These are phyloP conservation scores for Picochlorum sp. DNA, from an alignment of 139 green algal species.

Conservation along the genomic window DNA sequence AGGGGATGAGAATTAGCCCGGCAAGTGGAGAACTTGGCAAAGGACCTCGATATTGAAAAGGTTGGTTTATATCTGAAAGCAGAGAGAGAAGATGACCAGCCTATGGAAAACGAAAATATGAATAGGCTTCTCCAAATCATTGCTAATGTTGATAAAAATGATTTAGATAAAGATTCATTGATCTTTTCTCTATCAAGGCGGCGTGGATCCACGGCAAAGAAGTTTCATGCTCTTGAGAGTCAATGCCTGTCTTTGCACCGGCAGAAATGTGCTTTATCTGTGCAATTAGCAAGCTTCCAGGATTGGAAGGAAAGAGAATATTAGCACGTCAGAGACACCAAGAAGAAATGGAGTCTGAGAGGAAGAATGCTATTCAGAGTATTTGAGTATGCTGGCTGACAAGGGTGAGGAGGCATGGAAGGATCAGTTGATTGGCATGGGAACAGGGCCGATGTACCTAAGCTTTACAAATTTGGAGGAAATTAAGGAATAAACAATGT, in stretches of 20 bases:
- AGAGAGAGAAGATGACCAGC: no score
- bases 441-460: constrained; percentile 28
- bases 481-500: constrained; percentile 45
- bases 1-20: no score
- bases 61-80: no score
- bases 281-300: background rate
- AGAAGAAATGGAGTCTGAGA: constrained; percentile 17
- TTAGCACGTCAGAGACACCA: constrained; percentile 8
- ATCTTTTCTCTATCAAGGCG: no score
- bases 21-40: no score
- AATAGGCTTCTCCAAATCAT: no score
- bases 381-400: constrained; percentile 34
- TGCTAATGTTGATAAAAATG: no score
- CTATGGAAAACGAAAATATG: no score
- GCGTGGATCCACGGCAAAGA: background rate
- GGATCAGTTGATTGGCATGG: constrained; percentile 37
- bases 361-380: constrained; percentile 30
- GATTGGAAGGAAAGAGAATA: constrained; percentile 2
- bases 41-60: no score
- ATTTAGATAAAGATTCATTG: no score
- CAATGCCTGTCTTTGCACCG: background rate
- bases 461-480: constrained; percentile 32
- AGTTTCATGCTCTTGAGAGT: background rate
- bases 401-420: constrained; percentile 30
- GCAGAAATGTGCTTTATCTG: background rate